Evolutionary conservation across 805 yeast genomes (phyloP).

Genomic region (Candida incommunis): DNA sequence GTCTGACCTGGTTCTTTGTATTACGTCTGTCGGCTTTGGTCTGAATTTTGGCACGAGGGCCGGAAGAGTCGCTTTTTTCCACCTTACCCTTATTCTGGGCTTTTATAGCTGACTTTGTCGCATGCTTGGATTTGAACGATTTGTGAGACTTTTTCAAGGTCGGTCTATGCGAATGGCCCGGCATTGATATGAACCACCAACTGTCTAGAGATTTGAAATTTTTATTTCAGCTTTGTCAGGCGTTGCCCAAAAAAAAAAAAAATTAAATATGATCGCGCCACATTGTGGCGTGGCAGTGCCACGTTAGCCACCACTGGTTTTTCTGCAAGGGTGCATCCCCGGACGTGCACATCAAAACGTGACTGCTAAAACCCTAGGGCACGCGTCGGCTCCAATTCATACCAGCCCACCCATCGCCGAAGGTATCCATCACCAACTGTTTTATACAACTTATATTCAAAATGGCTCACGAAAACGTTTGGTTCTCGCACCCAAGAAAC

Average conservation of each 20-base stretch:
- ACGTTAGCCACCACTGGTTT: neutral
- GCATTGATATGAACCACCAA: too few relatives aligned
- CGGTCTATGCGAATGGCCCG: constrained; percentile 64
- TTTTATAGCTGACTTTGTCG: constrained; percentile 77
- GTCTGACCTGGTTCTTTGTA: constrained; percentile 57
- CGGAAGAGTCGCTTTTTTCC: constrained; percentile 39
- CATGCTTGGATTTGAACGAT: constrained; percentile 81
- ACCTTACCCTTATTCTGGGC: constrained; percentile 72
- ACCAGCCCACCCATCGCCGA: too few relatives aligned
- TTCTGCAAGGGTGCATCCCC: neutral
- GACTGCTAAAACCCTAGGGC: constrained; percentile 4
- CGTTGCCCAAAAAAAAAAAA: too few relatives aligned
- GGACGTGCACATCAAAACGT: neutral
- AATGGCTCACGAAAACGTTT: constrained; percentile 99
- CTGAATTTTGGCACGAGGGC: constrained; percentile 23
- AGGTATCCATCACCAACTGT: too few relatives aligned
- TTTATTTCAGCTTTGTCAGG: too few relatives aligned
- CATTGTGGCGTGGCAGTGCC: neutral
- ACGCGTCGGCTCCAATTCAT: too few relatives aligned
- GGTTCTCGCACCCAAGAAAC: constrained; percentile 99
- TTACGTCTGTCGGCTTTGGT: constrained; percentile 64
- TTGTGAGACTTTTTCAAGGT: constrained; percentile 76
- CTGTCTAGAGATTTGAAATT: too few relatives aligned
- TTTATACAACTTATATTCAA: too few relatives aligned
- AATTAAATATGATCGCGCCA: too few relatives aligned